A percentile compares a stretch with the other conserved stretches of the same genome.
Conservation (phyloP, 805 yeast species). For the Torulaspora gathmanii region DNA sequence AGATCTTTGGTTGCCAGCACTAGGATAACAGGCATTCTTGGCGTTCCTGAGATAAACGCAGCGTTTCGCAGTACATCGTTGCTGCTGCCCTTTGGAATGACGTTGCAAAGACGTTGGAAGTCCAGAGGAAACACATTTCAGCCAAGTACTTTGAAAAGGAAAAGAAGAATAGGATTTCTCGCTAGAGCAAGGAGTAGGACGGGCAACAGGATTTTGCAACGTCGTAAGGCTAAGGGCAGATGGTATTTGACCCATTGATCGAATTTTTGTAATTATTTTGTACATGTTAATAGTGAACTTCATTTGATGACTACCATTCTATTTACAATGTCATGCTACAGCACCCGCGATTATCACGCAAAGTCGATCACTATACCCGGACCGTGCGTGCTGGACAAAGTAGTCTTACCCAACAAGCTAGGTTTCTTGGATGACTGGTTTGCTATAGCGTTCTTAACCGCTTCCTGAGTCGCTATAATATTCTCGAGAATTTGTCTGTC, state of each 20-base stretch:
- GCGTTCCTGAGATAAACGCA: constrained; percentile 11
- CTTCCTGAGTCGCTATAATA: constrained; percentile 59
- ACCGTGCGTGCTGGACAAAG: constrained; percentile 65
- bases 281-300: constrained; percentile 5
- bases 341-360: constrained; percentile 11
- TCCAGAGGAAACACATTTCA: constrained; percentile 93
- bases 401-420: constrained; percentile 63
- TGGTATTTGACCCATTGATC: constrained; percentile 81
- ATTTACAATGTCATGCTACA: constrained; percentile 6
- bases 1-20: constrained; percentile 12
- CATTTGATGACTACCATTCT: background rate
- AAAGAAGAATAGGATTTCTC: constrained; percentile 84
- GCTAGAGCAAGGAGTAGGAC: constrained; percentile 69
- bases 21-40: constrained; percentile 4
- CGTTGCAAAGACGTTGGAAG: constrained; percentile 55
- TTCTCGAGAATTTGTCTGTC: constrained; percentile 73
- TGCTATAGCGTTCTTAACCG: constrained; percentile 50
- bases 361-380: constrained; percentile 71
- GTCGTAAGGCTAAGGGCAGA: constrained; percentile 84
- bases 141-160: constrained; percentile 85
- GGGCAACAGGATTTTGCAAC: constrained; percentile 72
- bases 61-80: constrained; percentile 8
- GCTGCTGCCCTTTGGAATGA: constrained; percentile 15
- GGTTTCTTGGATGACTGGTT: constrained; percentile 64
- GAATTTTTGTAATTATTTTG: constrained; percentile 2